A percentile compares a stretch with the other conserved stretches of the same genome.
phyloP scores from a whole-genome alignment of 345 rosid species.

The Chamaenerion angustifolium region DNA sequence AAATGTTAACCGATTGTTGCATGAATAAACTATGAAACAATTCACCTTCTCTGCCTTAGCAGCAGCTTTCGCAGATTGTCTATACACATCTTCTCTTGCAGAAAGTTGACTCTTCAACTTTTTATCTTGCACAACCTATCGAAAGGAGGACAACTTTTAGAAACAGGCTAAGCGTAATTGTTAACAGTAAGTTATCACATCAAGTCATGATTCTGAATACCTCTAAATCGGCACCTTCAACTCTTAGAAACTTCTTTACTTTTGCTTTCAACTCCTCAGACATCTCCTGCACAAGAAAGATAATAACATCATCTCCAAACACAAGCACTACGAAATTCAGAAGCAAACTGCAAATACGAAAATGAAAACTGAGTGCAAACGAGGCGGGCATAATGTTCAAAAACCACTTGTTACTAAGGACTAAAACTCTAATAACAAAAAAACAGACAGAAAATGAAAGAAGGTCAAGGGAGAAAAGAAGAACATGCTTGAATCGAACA shows the following conservation, averaged over 20 bases:
- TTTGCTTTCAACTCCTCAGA: conserved; percentile 37
- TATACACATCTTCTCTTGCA: conserved; percentile 49
- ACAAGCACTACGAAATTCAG: background rate
- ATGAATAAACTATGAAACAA: background rate
- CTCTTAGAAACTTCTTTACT: conserved; percentile 59
- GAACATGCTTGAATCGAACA: too few species aligned
- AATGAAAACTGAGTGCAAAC: too few species aligned
- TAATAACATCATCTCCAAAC: background rate
- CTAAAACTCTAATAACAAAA: too few species aligned
- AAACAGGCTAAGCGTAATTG: too few species aligned
- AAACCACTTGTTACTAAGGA: too few species aligned
- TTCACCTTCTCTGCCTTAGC: conserved; percentile 76
- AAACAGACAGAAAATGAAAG: too few species aligned
- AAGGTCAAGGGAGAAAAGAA: too few species aligned
- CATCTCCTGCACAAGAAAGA: conserved; percentile 25
- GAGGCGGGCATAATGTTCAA: too few species aligned
- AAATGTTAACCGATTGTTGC: background rate
- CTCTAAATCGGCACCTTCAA: conserved; percentile 59
- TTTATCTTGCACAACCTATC: conserved; percentile 46
- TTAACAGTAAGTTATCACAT: background rate
- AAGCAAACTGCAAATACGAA: too few species aligned
- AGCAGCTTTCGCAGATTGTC: conserved; percentile 60
- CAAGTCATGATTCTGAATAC: conserved; percentile 14
- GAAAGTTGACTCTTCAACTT: conserved; percentile 62
- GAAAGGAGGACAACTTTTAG: too few species aligned